phyloP scores from a whole-genome alignment of 176 grass and related monocot genomes.

The Aechmea fasciata region DNA sequence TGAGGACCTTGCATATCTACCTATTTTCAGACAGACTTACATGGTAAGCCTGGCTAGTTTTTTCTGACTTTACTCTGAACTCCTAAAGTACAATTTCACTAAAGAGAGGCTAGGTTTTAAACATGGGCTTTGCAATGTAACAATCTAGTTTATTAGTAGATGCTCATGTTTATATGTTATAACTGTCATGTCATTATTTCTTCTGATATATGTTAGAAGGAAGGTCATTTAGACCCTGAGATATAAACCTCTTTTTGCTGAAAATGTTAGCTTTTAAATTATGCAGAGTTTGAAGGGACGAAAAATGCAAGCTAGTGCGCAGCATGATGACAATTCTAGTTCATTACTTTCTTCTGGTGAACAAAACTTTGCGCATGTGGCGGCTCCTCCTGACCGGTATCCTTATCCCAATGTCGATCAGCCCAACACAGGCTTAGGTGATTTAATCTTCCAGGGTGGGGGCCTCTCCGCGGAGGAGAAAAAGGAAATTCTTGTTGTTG shows the following conservation, averaged over 20 bases:
- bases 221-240: not conserved
- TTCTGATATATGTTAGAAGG: not conserved
- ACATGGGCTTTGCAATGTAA: not conserved
- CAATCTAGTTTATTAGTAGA: not conserved
- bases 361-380: conserved; percentile 10
- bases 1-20: conserved; percentile 29
- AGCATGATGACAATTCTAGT: conserved; percentile 15
- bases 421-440: not conserved
- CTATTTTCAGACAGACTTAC: conserved; percentile 26
- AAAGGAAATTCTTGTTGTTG: conserved; percentile 20
- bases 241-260: not conserved
- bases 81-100: too few relatives aligned
- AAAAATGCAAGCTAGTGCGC: conserved; percentile 13
- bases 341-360: conserved; percentile 10
- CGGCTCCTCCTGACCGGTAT: conserved; percentile 6
- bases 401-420: conserved; percentile 4
- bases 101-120: not conserved
- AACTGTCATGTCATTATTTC: not conserved
- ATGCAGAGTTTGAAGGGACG: conserved; percentile 22
- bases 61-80: not conserved
- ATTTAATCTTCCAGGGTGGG: not conserved
- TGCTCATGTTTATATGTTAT: conserved; percentile 1
- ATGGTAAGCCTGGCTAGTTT: conserved; percentile 16
- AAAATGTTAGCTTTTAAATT: not conserved
- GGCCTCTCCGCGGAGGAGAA: conserved; percentile 21